These are phyloP conservation scores for Biscutella auriculata DNA, from an alignment of 441 rosid species.

Conservation along the genomic window DNA sequence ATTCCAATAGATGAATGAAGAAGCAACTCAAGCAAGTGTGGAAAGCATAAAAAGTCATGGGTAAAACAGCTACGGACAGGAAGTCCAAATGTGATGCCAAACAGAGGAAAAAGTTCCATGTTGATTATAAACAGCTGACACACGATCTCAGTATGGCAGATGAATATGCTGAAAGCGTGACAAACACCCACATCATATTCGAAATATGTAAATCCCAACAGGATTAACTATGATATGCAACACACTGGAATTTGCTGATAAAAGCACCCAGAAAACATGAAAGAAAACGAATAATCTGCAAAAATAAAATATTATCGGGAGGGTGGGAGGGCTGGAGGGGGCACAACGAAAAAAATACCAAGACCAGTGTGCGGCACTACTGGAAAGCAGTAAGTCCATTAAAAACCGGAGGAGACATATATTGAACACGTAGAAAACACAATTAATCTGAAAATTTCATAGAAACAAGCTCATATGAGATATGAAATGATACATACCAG, in stretches of 20 bases:
- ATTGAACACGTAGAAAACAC: background rate
- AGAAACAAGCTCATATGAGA: constrained; percentile 1
- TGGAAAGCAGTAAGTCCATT: background rate
- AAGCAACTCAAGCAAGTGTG: background rate
- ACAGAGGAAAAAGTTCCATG: background rate
- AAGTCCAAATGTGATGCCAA: background rate
- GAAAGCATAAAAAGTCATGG: background rate
- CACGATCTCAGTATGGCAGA: background rate
- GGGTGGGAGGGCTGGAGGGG: too few species aligned
- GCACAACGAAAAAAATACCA: background rate
- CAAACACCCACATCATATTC: background rate
- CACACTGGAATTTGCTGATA: background rate
- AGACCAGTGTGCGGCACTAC: background rate
- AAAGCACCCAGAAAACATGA: background rate
- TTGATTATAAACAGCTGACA: background rate
- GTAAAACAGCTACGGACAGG: background rate
- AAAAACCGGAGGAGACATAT: background rate
- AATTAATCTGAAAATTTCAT: background rate
- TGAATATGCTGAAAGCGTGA: background rate
- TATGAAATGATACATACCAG: constrained; percentile 43
- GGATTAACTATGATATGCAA: background rate
- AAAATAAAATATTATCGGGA: background rate
- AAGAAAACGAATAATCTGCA: background rate
- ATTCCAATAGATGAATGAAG: background rate
- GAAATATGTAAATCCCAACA: background rate